Base-by-base conservation (phyloP, 306 rosid species). In the Dryas octopetala region DNA sequence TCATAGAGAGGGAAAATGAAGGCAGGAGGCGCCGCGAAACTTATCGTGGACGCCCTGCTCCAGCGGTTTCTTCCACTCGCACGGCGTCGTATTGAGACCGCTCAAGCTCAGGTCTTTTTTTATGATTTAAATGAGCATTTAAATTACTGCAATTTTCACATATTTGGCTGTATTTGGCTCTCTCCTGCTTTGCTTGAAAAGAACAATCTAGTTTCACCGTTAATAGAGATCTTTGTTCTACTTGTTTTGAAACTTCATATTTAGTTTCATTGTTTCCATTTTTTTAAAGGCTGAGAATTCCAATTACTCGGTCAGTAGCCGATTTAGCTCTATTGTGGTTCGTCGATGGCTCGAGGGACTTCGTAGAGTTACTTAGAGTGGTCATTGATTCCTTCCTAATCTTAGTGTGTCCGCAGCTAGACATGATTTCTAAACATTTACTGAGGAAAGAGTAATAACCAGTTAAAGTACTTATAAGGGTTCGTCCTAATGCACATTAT, bases 31-130 rank as follows among this genome's bases (percentile, higher is more conserved):
- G 97, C 98, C 86, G 97, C 99, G 67, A 96, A 89, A 90, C 88
- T 96, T 78, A 96, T 96, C 72, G 99, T 96, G 32, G 99, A 96
- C 80, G 99, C 98, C 61, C 83, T 96, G 74, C 98, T 92, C 71
- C 99, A 96, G 90, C 93, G 99, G 72, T 96, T 96, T 78, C 99
- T 96, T 67, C 99, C 98, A 1, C 97, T 96, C 62, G 97, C 99
- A 47, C 96, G 99, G 46, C 98, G 99, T 66, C 98, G 98, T 79
- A 96, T 96, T 17, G 98, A 96, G 86, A 96, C 99, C 57, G 97
- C 99, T 57, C 99, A 96, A 89, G 99, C 98, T 3, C 99, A 96
- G 97, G 98, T 86, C 69, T 48, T 9, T 1, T 77, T 74, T 38
- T 46, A 4, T 66, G 51, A 43, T 53, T 58, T 38, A 49, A 2